Percentiles rank a stretch among this genome's conserved stretches.
These are phyloP conservation scores for Diplodia corticola DNA, from an alignment of 2,329 filamentous ascomycete genomes.

Conservation along the genomic window DNA sequence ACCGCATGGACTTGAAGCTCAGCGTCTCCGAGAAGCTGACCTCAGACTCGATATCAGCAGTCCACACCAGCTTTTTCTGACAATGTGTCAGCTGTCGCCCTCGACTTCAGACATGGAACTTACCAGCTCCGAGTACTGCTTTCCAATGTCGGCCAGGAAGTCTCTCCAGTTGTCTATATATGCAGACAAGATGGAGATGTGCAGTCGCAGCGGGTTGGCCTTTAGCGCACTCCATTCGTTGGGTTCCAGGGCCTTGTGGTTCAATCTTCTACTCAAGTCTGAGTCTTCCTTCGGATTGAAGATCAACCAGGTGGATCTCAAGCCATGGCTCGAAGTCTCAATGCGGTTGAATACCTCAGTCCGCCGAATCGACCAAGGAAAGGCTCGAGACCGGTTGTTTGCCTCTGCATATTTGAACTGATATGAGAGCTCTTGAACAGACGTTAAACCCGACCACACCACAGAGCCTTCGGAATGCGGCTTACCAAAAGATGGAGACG, in stretches of 20 bases:
- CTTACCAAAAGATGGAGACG: background rate
- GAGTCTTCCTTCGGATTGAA: slow-evolving; percentile 15
- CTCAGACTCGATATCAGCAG: background rate
- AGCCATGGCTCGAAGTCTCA: background rate
- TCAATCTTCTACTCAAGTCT: background rate
- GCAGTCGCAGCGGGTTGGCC: background rate
- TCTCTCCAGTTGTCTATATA: slow-evolving; percentile 8
- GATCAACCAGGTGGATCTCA: slow-evolving; percentile 1
- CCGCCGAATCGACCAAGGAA: background rate
- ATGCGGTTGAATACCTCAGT: slow-evolving; percentile 9
- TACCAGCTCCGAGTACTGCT: slow-evolving; percentile 1
- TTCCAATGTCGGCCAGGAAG: background rate
- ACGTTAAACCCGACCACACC: background rate
- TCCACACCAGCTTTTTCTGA: background rate
- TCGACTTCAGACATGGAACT: background rate
- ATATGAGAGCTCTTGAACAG: background rate
- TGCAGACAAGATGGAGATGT: background rate
- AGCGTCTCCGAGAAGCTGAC: background rate
- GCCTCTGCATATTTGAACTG: slow-evolving; percentile 18
- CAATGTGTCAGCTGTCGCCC: background rate
- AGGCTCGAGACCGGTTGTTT: background rate
- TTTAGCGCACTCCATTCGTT: background rate
- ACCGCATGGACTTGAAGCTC: slow-evolving; percentile 3
- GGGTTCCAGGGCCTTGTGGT: background rate
- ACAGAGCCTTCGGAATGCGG: background rate